Evolutionary conservation across 495 filamentous ascomycete genomes (phyloP), one percentile per base, ranked within the genome.

Genomic region (Penicillium maclennaniae): DNA sequence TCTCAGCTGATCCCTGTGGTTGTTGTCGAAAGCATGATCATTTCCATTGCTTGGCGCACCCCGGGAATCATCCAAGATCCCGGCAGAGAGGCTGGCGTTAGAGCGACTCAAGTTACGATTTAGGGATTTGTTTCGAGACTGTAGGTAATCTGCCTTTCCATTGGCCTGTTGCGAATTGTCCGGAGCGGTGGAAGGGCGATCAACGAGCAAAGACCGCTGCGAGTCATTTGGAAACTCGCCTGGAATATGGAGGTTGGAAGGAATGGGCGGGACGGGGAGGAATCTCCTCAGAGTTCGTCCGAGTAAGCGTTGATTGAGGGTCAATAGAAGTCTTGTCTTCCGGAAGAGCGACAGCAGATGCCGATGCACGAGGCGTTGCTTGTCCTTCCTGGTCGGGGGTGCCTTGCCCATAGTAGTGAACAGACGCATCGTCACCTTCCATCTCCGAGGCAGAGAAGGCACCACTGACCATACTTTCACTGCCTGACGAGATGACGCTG

Each of bases 191-290:
- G 65, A 66, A n/a, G 68, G 72, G n/a, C 70, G 70, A 23, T 70
- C 70, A 19, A 42, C 63, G 5, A 62, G 19, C 48, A 70, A 44
- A 5, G 68, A 73, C 14, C 67, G 67, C 45, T 71, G 66, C n/a
- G 69, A 69, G 40, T 68, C 69, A 36, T 68, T 69, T 5, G 72
- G 67, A 44, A 69, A 69, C 28, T 67, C 66, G 23, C 69, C 69
- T 6, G 70, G 70, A 34, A 73, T 68, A 19, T 67, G 54, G n/a
- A 77, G 53, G 9, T 60, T 65, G 1, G 59, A 54, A 25, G 74
- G 74, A 19, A 76, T 69, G 12, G 74, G 74, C 17, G 73, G 74
- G 2, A 77, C 74, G 7, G 74, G 74, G 74, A 6, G 74, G 72
- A 17, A 77, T 73, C 20, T 54, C 60, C 25, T 69, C 59, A 15